Percentiles rank a stretch among this genome's conserved stretches.
These are phyloP conservation scores for Tuctoria greenei DNA, from an alignment of 176 grass and related monocot genomes.

Conservation along the genomic window DNA sequence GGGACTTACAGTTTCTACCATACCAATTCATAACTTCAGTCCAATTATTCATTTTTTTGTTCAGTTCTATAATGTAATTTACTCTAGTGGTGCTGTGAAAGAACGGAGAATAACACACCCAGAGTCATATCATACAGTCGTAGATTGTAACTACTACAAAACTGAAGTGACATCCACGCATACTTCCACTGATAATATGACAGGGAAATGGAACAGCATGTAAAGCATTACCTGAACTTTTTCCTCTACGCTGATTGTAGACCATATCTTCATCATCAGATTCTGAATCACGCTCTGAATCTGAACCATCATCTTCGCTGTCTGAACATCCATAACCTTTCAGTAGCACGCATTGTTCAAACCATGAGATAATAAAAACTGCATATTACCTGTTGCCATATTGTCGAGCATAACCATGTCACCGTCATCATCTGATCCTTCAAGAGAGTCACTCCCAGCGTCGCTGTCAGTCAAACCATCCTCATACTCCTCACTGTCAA, in stretches of 20 bases:
- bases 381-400: neutral
- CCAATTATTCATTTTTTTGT: neutral
- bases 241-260: constrained; percentile 36
- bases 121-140: neutral
- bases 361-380: constrained; percentile 9
- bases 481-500: constrained; percentile 52
- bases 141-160: neutral
- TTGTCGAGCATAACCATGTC: constrained; percentile 3
- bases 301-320: constrained; percentile 51
- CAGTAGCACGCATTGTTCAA: constrained; percentile 6
- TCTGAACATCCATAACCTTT: constrained; percentile 21
- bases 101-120: neutral
- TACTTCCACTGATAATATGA: constrained; percentile 17
- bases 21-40: neutral
- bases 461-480: constrained; percentile 67
- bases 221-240: constrained; percentile 65
- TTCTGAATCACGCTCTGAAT: constrained; percentile 77
- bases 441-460: constrained; percentile 36
- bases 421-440: constrained; percentile 51
- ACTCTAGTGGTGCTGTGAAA: neutral
- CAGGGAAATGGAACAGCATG: neutral
- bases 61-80: neutral
- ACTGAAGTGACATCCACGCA: neutral
- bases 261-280: constrained; percentile 57
- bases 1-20: neutral